phyloP scores from a whole-genome alignment of 2,329 filamentous ascomycete species.

The Periconia digitata region DNA sequence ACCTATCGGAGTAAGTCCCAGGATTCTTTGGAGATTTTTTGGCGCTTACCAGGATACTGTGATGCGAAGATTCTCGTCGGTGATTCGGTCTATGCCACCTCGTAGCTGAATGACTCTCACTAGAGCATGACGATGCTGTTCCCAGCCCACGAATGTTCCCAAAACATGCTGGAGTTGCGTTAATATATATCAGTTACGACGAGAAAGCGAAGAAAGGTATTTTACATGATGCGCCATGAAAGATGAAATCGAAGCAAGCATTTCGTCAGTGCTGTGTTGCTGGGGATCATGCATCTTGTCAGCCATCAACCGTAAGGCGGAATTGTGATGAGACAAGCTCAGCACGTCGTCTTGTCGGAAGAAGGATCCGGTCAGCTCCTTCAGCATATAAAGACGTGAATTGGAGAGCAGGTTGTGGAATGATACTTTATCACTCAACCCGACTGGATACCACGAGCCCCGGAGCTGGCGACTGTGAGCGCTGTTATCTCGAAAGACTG shows the following conservation, averaged over 20 bases:
- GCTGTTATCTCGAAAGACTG: conserved; percentile 26
- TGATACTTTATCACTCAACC: conserved; percentile 19
- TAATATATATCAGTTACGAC: background rate
- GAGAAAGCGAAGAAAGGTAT: background rate
- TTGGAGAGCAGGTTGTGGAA: conserved; percentile 32
- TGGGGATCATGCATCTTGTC: conserved; percentile 23
- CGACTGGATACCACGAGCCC: conserved; percentile 31
- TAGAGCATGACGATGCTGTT: conserved; percentile 26
- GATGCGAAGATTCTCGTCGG: conserved; percentile 25
- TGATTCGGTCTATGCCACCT: conserved; percentile 26
- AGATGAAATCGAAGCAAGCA: conserved; percentile 20
- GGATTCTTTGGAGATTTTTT: background rate
- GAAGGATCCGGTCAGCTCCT: conserved; percentile 20
- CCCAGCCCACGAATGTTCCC: conserved; percentile 23
- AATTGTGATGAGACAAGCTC: conserved; percentile 25
- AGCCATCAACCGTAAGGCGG: conserved; percentile 20
- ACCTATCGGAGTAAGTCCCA: conserved; percentile 12
- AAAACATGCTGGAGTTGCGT: conserved; percentile 9
- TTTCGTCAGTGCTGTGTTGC: conserved; percentile 23
- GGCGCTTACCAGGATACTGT: conserved; percentile 32
- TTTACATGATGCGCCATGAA: conserved; percentile 33
- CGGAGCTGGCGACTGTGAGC: conserved; percentile 24
- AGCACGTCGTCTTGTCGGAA: conserved; percentile 21
- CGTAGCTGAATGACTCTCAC: conserved; percentile 23
- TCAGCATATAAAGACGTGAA: conserved; percentile 28